Base-by-base conservation (phyloP, 2,329 filamentous ascomycete species). In the Aspergillus quadrilineatus region DNA sequence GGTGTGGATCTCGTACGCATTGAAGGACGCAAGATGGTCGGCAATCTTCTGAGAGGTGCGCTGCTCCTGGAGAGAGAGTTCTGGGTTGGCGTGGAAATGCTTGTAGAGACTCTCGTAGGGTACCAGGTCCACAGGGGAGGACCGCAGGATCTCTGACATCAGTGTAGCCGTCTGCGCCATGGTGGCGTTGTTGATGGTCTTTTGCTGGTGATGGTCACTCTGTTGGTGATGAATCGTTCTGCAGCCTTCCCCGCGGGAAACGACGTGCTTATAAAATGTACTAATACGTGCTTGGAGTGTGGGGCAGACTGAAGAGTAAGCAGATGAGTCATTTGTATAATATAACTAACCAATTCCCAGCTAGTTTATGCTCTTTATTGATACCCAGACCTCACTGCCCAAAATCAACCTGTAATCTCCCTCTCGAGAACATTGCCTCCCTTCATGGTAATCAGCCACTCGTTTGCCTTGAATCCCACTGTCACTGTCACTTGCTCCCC, bases 11-110 rank as follows among this genome's bases (percentile, higher is more conserved):
- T 78, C 74, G 55, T 65, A 72, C 6, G 56, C 63, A 34, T 67
- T 55, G 4, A 73, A 53, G 10, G 62, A 49, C 26, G 64, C 53
- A 1, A 86, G 73, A 55, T 79, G 70, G 2, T 68, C 61, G 1
- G 77, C 74, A 42, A 83, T 74, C 0, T 69, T 78, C 15, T 75
- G 66, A 0, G 84, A 80, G 0, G 84, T 86, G 41, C 77, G 67
- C 15, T 74, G 65, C 65, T 87, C 85, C 65, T 82, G 82, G 2
- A 77, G 75, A 0, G 84, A 85, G 29, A 87, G 79, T 51, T 85
- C 85, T 0, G 85, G 84, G 60, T 85, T 71, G 10, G 75, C 68
- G 65, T 87, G 85, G 53, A 86, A 79, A 64, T 84, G 69, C 61
- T 80, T 84, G 75, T 87, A 87, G 4, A 83, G 70, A 1, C 69